These are phyloP conservation scores for Hymenoscyphus linearis DNA, from an alignment of 2,329 filamentous ascomycete species.

Conservation along the genomic window DNA sequence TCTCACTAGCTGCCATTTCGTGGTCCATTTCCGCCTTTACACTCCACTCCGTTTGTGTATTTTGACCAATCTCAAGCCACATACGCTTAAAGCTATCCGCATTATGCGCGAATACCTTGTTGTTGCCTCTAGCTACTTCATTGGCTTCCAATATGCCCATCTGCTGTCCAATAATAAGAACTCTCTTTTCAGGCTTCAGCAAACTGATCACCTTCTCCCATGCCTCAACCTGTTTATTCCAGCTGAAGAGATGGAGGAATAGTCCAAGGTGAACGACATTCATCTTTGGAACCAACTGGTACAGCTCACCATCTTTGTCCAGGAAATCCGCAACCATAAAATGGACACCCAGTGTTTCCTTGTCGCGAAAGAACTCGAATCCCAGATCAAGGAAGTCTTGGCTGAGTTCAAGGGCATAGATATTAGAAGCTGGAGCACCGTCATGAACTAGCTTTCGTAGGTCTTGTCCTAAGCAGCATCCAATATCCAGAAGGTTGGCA, in stretches of 20 bases:
- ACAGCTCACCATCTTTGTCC: slow-evolving; percentile 27
- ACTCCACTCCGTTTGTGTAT: slow-evolving; percentile 25
- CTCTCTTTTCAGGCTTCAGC: slow-evolving; percentile 16
- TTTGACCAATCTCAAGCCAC: slow-evolving; percentile 20
- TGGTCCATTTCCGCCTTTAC: slow-evolving; percentile 23
- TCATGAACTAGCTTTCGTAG: slow-evolving; percentile 35
- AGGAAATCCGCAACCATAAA: slow-evolving; percentile 35
- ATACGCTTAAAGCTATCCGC: slow-evolving; percentile 18
- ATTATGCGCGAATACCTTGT: slow-evolving; percentile 16
- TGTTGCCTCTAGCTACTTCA: neutral
- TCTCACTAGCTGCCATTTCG: slow-evolving; percentile 22
- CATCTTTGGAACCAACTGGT: slow-evolving; percentile 33
- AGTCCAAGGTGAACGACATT: slow-evolving; percentile 38
- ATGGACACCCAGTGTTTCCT: slow-evolving; percentile 25
- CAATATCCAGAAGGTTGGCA: slow-evolving; percentile 33
- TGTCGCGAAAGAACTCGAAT: slow-evolving; percentile 36
- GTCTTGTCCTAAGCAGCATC: slow-evolving; percentile 37
- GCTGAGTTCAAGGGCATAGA: slow-evolving; percentile 32
- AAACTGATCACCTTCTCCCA: slow-evolving; percentile 15
- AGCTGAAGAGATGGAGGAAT: slow-evolving; percentile 41
- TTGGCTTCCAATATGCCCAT: slow-evolving; percentile 11
- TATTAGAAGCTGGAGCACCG: slow-evolving; percentile 30
- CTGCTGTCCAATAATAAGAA: slow-evolving; percentile 13
- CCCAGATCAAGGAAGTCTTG: slow-evolving; percentile 33
- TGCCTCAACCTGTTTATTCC: slow-evolving; percentile 31